Percentiles rank a stretch among this genome's conserved stretches.
Conservation (phyloP, 139 green algal genomes). For the Raphidocelis subcapitata region DNA sequence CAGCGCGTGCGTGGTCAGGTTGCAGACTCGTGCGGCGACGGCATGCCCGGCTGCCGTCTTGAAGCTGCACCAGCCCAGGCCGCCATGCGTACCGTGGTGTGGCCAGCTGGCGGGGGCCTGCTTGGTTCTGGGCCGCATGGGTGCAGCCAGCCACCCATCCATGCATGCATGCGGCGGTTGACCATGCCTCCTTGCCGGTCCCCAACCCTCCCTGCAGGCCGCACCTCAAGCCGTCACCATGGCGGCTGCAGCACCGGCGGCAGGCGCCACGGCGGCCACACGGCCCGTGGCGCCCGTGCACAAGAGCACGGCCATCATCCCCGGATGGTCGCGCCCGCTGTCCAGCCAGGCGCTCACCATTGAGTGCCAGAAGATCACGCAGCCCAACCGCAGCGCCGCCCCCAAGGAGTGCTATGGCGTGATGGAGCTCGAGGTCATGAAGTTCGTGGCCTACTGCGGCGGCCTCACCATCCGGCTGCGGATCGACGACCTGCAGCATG, state of each 20-base stretch:
- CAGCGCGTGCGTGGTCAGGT: too few species aligned
- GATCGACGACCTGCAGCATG: constrained; percentile 46
- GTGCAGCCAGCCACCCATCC: too few species aligned
- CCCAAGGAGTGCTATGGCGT: constrained; percentile 37
- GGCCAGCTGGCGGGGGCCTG: too few species aligned
- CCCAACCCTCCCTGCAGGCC: too few species aligned
- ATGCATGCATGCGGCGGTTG: too few species aligned
- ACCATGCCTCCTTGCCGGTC: too few species aligned
- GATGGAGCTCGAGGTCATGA: constrained; percentile 68
- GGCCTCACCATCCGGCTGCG: constrained; percentile 54
- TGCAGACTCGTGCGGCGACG: too few species aligned
- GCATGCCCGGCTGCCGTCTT: too few species aligned
- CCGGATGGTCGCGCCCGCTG: constrained; percentile 48
- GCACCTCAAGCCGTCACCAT: too few species aligned
- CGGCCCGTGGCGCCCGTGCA: constrained; percentile 18
- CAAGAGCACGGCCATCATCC: constrained; percentile 57
- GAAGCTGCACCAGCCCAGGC: too few species aligned
- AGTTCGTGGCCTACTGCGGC: constrained; percentile 63
- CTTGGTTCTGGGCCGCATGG: too few species aligned
- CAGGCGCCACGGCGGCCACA: constrained; percentile 1
- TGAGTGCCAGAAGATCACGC: constrained; percentile 53
- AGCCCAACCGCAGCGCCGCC: constrained; percentile 29
- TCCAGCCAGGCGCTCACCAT: constrained; percentile 48
- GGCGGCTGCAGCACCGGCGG: constrained; percentile 2
- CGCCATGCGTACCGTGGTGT: too few species aligned